These are phyloP conservation scores for Fomitopsis pinicola DNA, from an alignment of 1,284 basidiomycete genomes.

Conservation along the genomic window DNA sequence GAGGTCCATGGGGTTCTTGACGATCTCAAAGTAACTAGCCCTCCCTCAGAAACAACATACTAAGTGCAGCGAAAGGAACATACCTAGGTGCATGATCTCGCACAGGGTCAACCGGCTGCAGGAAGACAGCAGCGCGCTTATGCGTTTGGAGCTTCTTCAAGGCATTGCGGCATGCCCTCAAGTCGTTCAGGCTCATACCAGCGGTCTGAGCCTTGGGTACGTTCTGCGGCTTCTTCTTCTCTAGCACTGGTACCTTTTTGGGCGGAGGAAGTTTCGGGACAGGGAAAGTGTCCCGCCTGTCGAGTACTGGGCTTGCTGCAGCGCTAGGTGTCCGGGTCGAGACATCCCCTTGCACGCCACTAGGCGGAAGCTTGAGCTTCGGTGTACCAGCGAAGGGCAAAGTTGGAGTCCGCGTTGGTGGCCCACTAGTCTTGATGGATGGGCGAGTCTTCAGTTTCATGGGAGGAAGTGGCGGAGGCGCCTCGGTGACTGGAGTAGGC, in stretches of 20 bases:
- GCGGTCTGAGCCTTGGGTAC: slow-evolving; percentile 71
- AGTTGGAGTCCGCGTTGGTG: slow-evolving; percentile 40
- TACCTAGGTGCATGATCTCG: slow-evolving; percentile 83
- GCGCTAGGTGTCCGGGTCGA: slow-evolving; percentile 21
- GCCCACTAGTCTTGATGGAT: slow-evolving; percentile 38
- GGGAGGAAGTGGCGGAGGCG: slow-evolving; percentile 45
- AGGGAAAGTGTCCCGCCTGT: slow-evolving; percentile 12
- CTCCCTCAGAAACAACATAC: not conserved
- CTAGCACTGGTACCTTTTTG: slow-evolving; percentile 11
- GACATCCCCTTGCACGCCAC: slow-evolving; percentile 23
- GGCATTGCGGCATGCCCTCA: slow-evolving; percentile 76
- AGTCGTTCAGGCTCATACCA: slow-evolving; percentile 80
- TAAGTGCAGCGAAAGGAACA: slow-evolving; percentile 19
- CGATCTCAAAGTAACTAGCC: slow-evolving; percentile 81
- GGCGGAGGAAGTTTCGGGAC: slow-evolving; percentile 24
- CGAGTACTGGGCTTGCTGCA: slow-evolving; percentile 7
- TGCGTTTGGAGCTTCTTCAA: slow-evolving; percentile 78
- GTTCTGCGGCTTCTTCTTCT: slow-evolving; percentile 35
- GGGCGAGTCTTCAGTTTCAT: slow-evolving; percentile 45
- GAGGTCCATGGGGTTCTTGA: slow-evolving; percentile 95
- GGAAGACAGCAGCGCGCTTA: slow-evolving; percentile 73
- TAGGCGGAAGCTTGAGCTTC: slow-evolving; percentile 51
- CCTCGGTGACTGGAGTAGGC: slow-evolving; percentile 68
- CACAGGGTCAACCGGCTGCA: slow-evolving; percentile 88
- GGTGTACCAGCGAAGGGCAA: slow-evolving; percentile 40